Percentiles rank a stretch among this genome's conserved stretches.
Conservation (phyloP, 495 filamentous ascomycete genomes). For the Neurospora intermedia region DNA sequence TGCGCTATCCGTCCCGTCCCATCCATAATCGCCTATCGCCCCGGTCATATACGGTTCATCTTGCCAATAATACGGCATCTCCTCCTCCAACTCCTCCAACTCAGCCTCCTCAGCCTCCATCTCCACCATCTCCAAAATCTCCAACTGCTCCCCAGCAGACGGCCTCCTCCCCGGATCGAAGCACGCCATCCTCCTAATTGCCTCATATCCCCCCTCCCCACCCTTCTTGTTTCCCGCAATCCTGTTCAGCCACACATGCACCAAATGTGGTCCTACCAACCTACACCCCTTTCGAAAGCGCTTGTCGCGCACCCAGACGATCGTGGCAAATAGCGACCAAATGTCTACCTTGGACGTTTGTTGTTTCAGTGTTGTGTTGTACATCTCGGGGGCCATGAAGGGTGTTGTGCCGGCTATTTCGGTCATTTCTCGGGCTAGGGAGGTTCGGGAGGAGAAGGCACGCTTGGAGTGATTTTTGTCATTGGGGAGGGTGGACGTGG, state of each 20-base stretch:
- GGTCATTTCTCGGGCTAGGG: too few species aligned
- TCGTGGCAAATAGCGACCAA: conserved; percentile 34
- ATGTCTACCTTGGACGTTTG: conserved; percentile 31
- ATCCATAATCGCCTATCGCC: background rate
- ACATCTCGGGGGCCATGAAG: conserved; percentile 27
- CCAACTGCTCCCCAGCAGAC: conserved; percentile 11
- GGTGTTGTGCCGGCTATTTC: conserved; percentile 15
- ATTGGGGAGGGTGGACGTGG: too few species aligned
- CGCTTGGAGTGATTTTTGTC: too few species aligned
- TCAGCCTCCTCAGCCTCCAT: background rate
- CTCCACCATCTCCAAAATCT: conserved; percentile 3
- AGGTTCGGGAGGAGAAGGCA: too few species aligned
- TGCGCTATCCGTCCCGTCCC: rapidly evolving
- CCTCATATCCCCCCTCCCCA: conserved; percentile 2
- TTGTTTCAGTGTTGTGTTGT: background rate
- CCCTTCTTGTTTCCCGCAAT: conserved; percentile 1
- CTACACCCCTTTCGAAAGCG: conserved; percentile 13
- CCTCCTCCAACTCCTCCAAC: background rate
- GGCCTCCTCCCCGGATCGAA: conserved; percentile 13
- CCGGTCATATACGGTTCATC: background rate
- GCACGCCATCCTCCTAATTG: conserved; percentile 15
- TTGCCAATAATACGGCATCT: background rate
- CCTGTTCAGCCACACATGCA: conserved; percentile 11
- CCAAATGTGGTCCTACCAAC: conserved; percentile 2
- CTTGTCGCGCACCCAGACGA: conserved; percentile 21